Conservation (phyloP, 306 rosid species). For the Begonia fuchsioides region DNA sequence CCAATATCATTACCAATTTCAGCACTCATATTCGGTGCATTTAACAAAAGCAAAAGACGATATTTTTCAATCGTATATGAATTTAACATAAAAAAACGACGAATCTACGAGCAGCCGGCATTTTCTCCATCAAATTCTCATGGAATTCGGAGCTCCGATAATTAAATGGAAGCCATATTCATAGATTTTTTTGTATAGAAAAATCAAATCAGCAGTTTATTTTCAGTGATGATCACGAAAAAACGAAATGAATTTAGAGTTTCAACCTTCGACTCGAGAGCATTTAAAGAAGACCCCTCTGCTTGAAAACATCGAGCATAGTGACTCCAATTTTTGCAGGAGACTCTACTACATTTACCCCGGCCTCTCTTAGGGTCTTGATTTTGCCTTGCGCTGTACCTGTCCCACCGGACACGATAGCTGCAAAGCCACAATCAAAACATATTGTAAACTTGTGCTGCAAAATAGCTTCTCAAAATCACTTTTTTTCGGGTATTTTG, state of each 20-base stretch:
- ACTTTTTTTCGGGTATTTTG: no score
- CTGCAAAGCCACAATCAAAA: conserved; percentile 39
- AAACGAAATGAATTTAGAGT: no score
- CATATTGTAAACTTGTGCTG: not conserved
- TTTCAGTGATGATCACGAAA: no score
- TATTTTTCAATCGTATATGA: no score
- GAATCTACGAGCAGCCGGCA: not conserved
- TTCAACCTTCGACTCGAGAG: conserved; percentile 6
- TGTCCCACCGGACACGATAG: conserved; percentile 96
- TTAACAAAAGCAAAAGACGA: no score
- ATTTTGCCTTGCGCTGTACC: conserved; percentile 98
- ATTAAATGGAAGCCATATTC: not conserved
- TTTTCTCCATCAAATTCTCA: not conserved
- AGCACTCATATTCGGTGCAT: no score
- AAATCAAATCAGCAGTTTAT: no score
- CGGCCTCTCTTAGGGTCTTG: conserved; percentile 71
- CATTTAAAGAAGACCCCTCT: conserved; percentile 62
- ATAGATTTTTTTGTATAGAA: no score
- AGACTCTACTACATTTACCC: conserved; percentile 90
- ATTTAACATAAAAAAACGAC: no score
- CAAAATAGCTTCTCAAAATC: no score
- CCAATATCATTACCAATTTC: no score
- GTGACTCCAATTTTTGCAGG: conserved; percentile 87
- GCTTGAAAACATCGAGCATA: conserved; percentile 82
- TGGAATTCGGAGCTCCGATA: not conserved